phyloP scores from a whole-genome alignment of 2,329 filamentous ascomycete species.

The Cladobotryum mycophilum region DNA sequence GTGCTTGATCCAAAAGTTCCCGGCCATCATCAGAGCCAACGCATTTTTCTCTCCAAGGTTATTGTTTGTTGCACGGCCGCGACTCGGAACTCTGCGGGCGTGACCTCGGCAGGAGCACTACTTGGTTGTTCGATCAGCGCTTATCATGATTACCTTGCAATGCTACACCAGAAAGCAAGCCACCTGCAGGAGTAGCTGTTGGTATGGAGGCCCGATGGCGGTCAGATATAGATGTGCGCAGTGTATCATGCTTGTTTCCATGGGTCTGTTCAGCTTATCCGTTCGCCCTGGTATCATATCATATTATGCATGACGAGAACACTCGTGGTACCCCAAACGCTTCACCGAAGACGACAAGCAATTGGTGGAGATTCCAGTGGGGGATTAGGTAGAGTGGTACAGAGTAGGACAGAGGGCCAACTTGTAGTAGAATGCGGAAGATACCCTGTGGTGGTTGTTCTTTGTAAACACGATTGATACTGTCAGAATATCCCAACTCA shows the following conservation, averaged over 20 bases:
- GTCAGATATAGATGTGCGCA: constrained; percentile 39
- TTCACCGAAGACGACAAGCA: constrained; percentile 16
- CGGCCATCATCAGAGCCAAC: constrained; percentile 26
- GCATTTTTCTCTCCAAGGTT: constrained; percentile 28
- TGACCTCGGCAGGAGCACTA: constrained; percentile 37
- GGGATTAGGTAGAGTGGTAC: too few relatives aligned
- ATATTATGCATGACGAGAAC: constrained; percentile 37
- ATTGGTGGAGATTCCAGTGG: constrained; percentile 34
- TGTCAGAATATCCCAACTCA: too few relatives aligned
- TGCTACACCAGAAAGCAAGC: constrained; percentile 39
- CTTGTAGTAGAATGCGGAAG: too few relatives aligned
- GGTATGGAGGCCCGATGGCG: constrained; percentile 21
- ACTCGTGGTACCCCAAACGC: constrained; percentile 15
- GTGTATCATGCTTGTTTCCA: constrained; percentile 44
- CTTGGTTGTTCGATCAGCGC: constrained; percentile 45
- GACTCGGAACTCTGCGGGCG: constrained; percentile 33
- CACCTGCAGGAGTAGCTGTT: constrained; percentile 37
- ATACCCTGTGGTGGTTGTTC: too few relatives aligned
- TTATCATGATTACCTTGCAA: constrained; percentile 40
- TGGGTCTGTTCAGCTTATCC: constrained; percentile 40
- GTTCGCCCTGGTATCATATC: constrained; percentile 36
- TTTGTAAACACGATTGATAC: too few relatives aligned
- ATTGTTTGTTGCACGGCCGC: constrained; percentile 39
- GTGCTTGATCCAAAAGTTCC: constrained; percentile 28
- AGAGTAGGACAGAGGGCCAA: too few relatives aligned